These are phyloP conservation scores for Tuber brumale DNA, from an alignment of 495 filamentous ascomycete species.

Conservation along the genomic window DNA sequence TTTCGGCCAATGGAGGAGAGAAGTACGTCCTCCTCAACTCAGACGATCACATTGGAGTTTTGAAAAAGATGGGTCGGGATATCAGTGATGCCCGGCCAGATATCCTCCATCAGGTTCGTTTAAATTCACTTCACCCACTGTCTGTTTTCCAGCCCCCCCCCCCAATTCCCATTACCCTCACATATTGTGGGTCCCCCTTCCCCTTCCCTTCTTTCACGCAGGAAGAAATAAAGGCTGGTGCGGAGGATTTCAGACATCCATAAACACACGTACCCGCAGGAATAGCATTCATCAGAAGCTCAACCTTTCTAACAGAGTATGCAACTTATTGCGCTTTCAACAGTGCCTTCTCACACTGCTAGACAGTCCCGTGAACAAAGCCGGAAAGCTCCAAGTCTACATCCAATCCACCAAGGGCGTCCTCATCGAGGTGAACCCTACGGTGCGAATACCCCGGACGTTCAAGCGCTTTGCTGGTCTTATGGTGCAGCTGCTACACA, in stretches of 20 bases:
- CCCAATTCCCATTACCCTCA: neutral
- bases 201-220: constrained; percentile 7
- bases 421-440: constrained; percentile 92
- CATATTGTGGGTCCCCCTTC: neutral
- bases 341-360: constrained; percentile 96
- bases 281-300: constrained; percentile 18
- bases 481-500: constrained; percentile 98
- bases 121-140: constrained; percentile 7
- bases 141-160: constrained; percentile 3
- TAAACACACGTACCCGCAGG: neutral
- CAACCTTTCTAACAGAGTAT: constrained; percentile 30
- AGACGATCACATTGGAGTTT: constrained; percentile 96
- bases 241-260: neutral
- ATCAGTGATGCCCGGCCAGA: constrained; percentile 96
- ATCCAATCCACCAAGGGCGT: constrained; percentile 96
- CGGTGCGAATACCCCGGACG: constrained; percentile 91
- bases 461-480: constrained; percentile 98
- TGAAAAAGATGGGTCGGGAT: constrained; percentile 98
- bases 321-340: constrained; percentile 29
- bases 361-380: constrained; percentile 97
- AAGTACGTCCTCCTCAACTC: constrained; percentile 96
- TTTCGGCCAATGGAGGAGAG: constrained; percentile 68
- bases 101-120: constrained; percentile 90
- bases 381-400: constrained; percentile 93
- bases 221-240: neutral